A percentile compares a stretch with the other conserved stretches of the same genome.
Conservation (phyloP, 2,329 filamentous ascomycete species). For the Cladosporium sp. region DNA sequence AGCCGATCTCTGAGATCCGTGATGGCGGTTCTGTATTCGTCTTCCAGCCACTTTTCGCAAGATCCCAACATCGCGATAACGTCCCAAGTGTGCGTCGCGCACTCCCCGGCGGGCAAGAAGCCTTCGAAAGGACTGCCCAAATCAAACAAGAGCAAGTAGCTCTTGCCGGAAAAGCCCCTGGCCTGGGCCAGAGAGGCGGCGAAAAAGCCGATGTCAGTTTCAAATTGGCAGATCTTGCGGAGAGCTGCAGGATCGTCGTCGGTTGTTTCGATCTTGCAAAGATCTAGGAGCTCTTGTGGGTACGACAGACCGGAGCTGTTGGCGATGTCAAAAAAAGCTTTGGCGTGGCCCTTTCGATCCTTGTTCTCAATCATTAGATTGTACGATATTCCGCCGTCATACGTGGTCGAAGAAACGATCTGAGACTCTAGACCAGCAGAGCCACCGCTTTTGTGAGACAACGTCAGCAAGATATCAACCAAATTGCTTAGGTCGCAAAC, state of each 20-base stretch:
- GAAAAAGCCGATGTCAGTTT: constrained; percentile 18
- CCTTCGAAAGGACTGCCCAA: constrained; percentile 16
- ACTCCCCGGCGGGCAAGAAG: constrained; percentile 8
- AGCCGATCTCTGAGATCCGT: constrained; percentile 9
- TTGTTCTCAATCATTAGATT: constrained; percentile 38
- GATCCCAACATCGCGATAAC: constrained; percentile 15
- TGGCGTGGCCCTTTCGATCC: constrained; percentile 51
- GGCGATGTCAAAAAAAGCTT: constrained; percentile 48
- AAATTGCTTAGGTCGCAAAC: too few species aligned
- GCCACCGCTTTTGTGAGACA: too few species aligned
- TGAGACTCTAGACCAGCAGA: constrained; percentile 1
- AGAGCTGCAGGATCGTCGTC: constrained; percentile 12
- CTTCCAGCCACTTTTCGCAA: constrained; percentile 10
- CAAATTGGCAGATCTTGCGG: constrained; percentile 17
- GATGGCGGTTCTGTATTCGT: not conserved
- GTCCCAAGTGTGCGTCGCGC: constrained; percentile 19
- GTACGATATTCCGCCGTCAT: constrained; percentile 27
- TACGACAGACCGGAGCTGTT: not conserved
- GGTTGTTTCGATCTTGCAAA: constrained; percentile 10
- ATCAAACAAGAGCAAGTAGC: constrained; percentile 16
- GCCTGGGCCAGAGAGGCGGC: constrained; percentile 13
- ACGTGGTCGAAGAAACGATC: constrained; percentile 20
- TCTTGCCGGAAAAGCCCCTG: constrained; percentile 4
- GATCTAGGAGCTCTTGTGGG: constrained; percentile 2
- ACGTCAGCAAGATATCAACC: too few species aligned